Evolutionary conservation across 257 asterid species (phyloP), one percentile per base, ranked within the genome.

Genomic region (Coffea eugenioides): DNA sequence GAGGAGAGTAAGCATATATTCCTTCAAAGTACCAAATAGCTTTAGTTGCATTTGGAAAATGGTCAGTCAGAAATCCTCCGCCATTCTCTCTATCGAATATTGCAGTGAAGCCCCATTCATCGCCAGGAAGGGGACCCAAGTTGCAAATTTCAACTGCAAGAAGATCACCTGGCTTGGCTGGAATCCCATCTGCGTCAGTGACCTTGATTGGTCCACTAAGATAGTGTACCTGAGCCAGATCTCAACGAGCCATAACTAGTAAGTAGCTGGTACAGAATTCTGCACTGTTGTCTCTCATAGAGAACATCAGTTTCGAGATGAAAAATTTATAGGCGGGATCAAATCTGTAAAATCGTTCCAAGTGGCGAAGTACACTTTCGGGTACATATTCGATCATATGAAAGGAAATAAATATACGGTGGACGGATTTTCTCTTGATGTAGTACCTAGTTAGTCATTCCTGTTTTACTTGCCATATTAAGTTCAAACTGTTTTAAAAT

Each of bases 21-120:
- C 98, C 99, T 88, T 96, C 96, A 54, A 96, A 96, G 70, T 96
- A 92, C 97, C 99, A 96, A 68, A 96, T 96, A 64, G 95, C 97
- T 83, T 95, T 94, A 71, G 96, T 84, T 69, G 99, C 99, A 75
- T 81, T 16, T 25, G 99, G 99, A 78, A 92, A 96, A 71, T 94
- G 97, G 71, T 96, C 98, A 0, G 99, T 94, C 8, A 96, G 90
- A 80, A 96, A 96, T 65, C 99, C 99, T 11, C 97, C 98, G 34
- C 98, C 98, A 71, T 94, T 94, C 69, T 96, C 98, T 87, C 99
- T 83, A 82, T 96, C 97, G 25, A 92, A 92, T 48, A 94, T 94
- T 72, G 98, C 98, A 45, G 99, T 94, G 66, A 80, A 96, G 7
- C 99, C 99, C 99, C 99, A 94, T 83, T 94, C 98, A 27, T 96